A percentile compares a stretch with the other conserved stretches of the same genome.
Evolutionary conservation across 1,284 basidiomycete species (phyloP).

Genomic region (Coniferiporia weirii): DNA sequence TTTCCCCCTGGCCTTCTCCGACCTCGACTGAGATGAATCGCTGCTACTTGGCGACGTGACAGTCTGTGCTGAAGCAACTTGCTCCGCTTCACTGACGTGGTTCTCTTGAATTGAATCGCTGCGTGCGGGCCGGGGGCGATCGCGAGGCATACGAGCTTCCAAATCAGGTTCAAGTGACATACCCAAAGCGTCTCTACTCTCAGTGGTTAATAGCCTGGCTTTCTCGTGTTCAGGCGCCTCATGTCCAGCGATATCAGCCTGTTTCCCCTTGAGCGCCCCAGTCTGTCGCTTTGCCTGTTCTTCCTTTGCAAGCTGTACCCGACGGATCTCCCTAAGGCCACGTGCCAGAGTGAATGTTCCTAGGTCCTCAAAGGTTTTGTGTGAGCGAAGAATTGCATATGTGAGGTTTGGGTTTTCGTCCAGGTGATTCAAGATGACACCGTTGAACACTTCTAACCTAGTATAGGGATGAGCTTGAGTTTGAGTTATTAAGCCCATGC

Average conservation of each 20-base stretch:
- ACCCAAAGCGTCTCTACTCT: constrained; percentile 26
- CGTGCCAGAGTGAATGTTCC: constrained; percentile 82
- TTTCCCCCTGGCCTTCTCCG: constrained; percentile 86
- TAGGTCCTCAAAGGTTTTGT: constrained; percentile 81
- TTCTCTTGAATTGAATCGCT: constrained; percentile 4
- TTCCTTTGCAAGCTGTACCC: constrained; percentile 67
- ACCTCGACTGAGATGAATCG: constrained; percentile 31
- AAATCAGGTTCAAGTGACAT: constrained; percentile 19
- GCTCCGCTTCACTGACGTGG: constrained; percentile 24
- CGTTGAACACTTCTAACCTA: constrained; percentile 89
- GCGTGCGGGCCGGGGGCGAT: constrained; percentile 5
- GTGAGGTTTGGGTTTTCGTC: constrained; percentile 82
- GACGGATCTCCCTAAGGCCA: constrained; percentile 80
- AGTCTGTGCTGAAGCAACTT: constrained; percentile 24
- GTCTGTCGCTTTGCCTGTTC: constrained; percentile 44
- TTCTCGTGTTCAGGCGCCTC: constrained; percentile 42
- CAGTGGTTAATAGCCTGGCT: constrained; percentile 49
- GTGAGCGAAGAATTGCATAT: constrained; percentile 79
- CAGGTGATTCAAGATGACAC: constrained; percentile 67
- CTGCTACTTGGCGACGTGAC: constrained; percentile 41
- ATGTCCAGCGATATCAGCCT: constrained; percentile 30
- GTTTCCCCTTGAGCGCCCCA: constrained; percentile 32
- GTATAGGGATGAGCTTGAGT: constrained; percentile 12
- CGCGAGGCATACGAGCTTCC: constrained; percentile 15
- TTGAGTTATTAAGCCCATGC: background rate